These are phyloP conservation scores for Amanita polypyramis DNA, from an alignment of 768 basidiomycete species.

Conservation along the genomic window DNA sequence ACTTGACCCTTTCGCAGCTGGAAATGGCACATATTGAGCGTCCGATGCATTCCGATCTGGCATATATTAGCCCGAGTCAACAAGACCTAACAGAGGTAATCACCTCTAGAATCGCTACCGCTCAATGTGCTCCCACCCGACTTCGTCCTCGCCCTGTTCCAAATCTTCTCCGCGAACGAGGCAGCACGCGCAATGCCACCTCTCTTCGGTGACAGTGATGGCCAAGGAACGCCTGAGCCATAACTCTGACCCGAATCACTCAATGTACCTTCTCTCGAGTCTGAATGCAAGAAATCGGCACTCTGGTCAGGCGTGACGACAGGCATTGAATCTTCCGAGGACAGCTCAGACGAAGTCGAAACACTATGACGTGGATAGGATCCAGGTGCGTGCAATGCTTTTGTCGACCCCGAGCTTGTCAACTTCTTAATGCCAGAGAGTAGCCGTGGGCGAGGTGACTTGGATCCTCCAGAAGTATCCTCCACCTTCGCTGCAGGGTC, in stretches of 20 bases:
- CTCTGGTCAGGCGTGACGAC: slow-evolving; percentile 44
- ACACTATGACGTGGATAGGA: slow-evolving; percentile 46
- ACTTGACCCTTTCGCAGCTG: not conserved
- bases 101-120: slow-evolving; percentile 29
- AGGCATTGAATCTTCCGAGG: slow-evolving; percentile 56
- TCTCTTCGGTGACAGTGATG: slow-evolving; percentile 43
- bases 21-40: not conserved
- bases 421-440: slow-evolving; percentile 1
- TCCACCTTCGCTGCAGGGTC: not conserved
- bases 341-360: slow-evolving; percentile 48
- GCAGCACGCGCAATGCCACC: slow-evolving; percentile 35
- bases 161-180: slow-evolving; percentile 55
- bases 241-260: slow-evolving; percentile 21
- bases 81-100: slow-evolving; percentile 12
- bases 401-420: not conserved
- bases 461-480: not conserved
- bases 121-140: slow-evolving; percentile 37
- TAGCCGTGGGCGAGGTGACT: not conserved
- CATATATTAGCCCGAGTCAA: not conserved
- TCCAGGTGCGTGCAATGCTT: slow-evolving; percentile 18
- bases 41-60: slow-evolving; percentile 5
- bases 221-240: slow-evolving; percentile 27
- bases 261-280: slow-evolving; percentile 9
- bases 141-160: slow-evolving; percentile 41
- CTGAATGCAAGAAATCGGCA: slow-evolving; percentile 20